Evolutionary conservation across 2,329 filamentous ascomycete species (phyloP), one percentile per base, ranked within the genome.

Genomic region (Colletotrichum eleusines): DNA sequence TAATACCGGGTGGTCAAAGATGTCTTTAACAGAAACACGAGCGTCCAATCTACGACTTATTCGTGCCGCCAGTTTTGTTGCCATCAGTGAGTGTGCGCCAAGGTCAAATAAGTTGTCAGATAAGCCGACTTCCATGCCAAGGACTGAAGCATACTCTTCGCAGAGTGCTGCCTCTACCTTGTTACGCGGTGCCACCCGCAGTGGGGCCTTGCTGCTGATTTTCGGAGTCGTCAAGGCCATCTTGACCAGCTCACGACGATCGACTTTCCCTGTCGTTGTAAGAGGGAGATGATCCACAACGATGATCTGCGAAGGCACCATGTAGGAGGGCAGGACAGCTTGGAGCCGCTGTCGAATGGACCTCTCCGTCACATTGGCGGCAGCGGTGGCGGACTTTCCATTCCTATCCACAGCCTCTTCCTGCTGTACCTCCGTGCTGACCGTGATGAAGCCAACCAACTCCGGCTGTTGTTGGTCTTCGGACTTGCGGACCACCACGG

Each of bases 221-320:
- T 38, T 42, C 26, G 11, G 38, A 3, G 50, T 44, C 14, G 46
- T 44, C 31, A 33, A 23, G 11, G 61, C 61, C 28, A 26, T 44
- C 33, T 48, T 33, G 2, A 20, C 26, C 5, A 63, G 48, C 50
- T 63, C 61, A 11, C 33, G 70, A 0, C 75, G 66, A 26, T 78
- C 75, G 0, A 77, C 66, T 44, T 78, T 77, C 23, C 76, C 76
- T 14, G 74, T 78, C 1, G 64, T 51, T 8, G 75, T 76, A 42
- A 78, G 58, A 11, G 77, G 77, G 63, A 79, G 74, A 5, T 74
- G 50, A 3, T 77, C 75, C 9, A 78, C 11, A 0, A 76, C 68
- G 0, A 64, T 53, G 2, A 79, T 75, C 8, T 38, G 64, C 1
- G 68, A 44, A 0, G 77, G 77, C 4, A 78, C 54, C 76, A 79